These are phyloP conservation scores for Phylloporus arenicola DNA, from an alignment of 768 basidiomycete species.

Conservation along the genomic window DNA sequence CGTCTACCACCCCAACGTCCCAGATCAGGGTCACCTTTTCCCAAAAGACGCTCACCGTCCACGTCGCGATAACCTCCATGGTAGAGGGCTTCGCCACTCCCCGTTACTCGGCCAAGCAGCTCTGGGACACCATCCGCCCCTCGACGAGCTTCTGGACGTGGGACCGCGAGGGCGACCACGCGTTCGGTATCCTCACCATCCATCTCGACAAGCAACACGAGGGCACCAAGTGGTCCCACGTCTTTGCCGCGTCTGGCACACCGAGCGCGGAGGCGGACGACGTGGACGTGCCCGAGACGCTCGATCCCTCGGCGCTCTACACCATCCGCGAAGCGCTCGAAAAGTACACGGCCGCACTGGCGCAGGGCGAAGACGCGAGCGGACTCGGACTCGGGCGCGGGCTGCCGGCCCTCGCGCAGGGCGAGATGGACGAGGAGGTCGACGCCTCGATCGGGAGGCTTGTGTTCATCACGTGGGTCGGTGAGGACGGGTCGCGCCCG, in stretches of 20 bases:
- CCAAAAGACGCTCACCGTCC: slow-evolving; percentile 57
- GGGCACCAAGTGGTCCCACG: slow-evolving; percentile 79
- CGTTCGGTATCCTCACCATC: slow-evolving; percentile 69
- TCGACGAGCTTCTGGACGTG: slow-evolving; percentile 91
- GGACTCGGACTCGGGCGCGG: slow-evolving; percentile 62
- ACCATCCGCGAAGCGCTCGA: slow-evolving; percentile 76
- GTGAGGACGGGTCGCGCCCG: slow-evolving; percentile 42
- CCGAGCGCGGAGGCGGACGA: slow-evolving; percentile 36
- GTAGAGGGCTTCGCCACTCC: slow-evolving; percentile 40
- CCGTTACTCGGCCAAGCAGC: slow-evolving; percentile 50
- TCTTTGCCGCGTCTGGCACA: slow-evolving; percentile 59
- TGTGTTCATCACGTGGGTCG: slow-evolving; percentile 65
- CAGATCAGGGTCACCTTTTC: slow-evolving; percentile 67
- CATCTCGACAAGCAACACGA: slow-evolving; percentile 85
- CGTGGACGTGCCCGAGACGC: slow-evolving; percentile 77
- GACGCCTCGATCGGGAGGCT: slow-evolving; percentile 67
- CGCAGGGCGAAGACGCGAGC: slow-evolving; percentile 51
- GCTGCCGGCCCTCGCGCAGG: slow-evolving; percentile 76
- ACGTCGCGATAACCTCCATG: slow-evolving; percentile 40
- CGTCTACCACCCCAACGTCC: slow-evolving; percentile 56
- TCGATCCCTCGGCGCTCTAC: slow-evolving; percentile 79
- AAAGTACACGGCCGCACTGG: slow-evolving; percentile 72
- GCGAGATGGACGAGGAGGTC: slow-evolving; percentile 89
- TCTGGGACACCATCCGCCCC: slow-evolving; percentile 79
- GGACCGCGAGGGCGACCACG: slow-evolving; percentile 68